phyloP scores from a whole-genome alignment of 192 early-diverging fungal species.

The Coemansia sp. region DNA sequence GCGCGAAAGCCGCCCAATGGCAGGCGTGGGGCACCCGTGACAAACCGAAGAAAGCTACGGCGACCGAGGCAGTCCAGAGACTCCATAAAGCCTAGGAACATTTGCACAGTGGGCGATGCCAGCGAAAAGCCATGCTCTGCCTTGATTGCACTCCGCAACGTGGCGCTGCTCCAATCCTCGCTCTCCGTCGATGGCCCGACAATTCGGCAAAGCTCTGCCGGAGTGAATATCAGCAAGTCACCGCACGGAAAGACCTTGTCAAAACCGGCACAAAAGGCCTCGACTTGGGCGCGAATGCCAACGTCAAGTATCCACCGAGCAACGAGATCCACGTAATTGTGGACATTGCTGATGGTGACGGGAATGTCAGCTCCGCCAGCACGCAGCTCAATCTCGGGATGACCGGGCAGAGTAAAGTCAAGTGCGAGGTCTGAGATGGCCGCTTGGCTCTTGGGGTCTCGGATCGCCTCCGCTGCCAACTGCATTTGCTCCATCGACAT shows the following conservation, averaged over 20 bases:
- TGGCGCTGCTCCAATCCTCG: constrained; percentile 77
- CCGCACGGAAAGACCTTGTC: constrained; percentile 73
- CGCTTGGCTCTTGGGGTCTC: constrained; percentile 52
- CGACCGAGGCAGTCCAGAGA: constrained; percentile 62
- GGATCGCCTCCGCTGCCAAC: constrained; percentile 49
- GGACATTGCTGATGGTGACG: constrained; percentile 82
- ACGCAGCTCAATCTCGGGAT: constrained; percentile 68
- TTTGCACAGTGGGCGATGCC: constrained; percentile 66
- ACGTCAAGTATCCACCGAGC: constrained; percentile 63
- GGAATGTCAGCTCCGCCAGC: constrained; percentile 62
- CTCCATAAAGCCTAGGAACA: constrained; percentile 70
- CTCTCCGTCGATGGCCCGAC: constrained; percentile 61
- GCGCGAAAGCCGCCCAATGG: constrained; percentile 89
- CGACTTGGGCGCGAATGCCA: constrained; percentile 69
- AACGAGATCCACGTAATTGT: constrained; percentile 70
- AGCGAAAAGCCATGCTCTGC: constrained; percentile 83
- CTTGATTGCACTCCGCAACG: constrained; percentile 70
- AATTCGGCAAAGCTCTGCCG: constrained; percentile 69
- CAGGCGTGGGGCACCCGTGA: constrained; percentile 85
- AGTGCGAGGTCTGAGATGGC: constrained; percentile 67
- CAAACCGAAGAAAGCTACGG: constrained; percentile 81
- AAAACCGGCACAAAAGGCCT: constrained; percentile 83
- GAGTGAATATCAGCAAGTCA: constrained; percentile 68
- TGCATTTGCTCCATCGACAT: constrained; percentile 55
- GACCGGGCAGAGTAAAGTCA: constrained; percentile 86